Evolutionary conservation across 1,284 basidiomycete genomes (phyloP), one percentile per base, ranked within the genome.

Genomic region (Cronartium quercuum): DNA sequence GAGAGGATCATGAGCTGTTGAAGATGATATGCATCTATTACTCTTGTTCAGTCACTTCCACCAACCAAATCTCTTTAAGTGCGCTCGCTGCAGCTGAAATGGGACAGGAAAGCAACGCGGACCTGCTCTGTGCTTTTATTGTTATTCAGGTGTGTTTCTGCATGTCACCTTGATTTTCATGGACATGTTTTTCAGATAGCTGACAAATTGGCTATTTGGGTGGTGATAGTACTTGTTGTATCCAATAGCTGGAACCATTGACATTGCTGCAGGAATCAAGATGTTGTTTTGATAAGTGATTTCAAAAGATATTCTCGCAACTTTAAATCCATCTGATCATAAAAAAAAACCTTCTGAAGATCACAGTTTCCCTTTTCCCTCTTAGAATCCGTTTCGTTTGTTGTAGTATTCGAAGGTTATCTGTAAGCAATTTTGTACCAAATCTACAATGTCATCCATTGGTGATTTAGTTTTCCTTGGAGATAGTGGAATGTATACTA

Each of bases 1-100:
- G 68, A 40, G 41, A 69, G 35, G 40, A 69, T 35, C 41, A 58
- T 0, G 35, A 61, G 29, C 37, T 69, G 1, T 62, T 69, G 57
- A 60, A 69, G 35, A 34, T 69, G 38, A 47, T 69, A 12, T 69
- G 58, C 41, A 34, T 69, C 10, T 69, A 69, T 60, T 69, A 69
- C 47, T 62, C 68, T 63, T 69, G 68, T 58, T 60, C 68, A 13
- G 38, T 69, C 58, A 69, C 58, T 62, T 69, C 68, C 18, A 69
- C 68, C 9, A 69, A 69, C 35, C 68, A 69, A 69, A 69, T 69
- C 58, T 69, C 68, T 34, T 37, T 69, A 35, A 63, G 24, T 10
- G 44, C 68, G 9, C 44, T 69, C 9, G 68, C 68, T 24, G 57
- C 68, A 34, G 68, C 40, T 0, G 15, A 41, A 15, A 44, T 29